Base-by-base conservation (phyloP, 306 rosid species). In the Parietaria judaica region DNA sequence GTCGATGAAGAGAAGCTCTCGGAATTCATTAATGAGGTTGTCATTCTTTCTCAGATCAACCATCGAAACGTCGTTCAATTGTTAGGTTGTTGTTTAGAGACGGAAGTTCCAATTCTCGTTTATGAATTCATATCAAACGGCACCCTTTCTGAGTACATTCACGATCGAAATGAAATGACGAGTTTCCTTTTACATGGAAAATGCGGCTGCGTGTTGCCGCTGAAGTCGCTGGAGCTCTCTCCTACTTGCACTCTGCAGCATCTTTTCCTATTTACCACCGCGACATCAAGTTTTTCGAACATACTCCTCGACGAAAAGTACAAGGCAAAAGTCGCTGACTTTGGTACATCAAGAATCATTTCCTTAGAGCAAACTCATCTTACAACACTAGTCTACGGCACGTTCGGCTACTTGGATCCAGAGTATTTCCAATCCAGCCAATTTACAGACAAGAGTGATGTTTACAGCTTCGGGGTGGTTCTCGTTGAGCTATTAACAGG, bases 261-360 rank as follows among this genome's bases (percentile, higher is more conserved):
- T 35, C 70, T 17, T 34, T 50, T 58, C 75, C 70, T 5, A 64
- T 64, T 31, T 71, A 23, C 11, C 75, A 64, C 31, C 60, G 75
- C 14, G 70, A 70, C 60, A 56, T 70, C 17, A 70, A 70, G 70
- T 70, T 65, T 65, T 9, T 39, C 65, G 4, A 70, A 70, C 15
- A 70, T 70, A 7, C 51, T 70, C 4, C 39, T 70, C 8, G 75
- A 70, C 12, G 65, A 58, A 10, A 70, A 70, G 5, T 64, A 70
- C 38, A 56, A 64, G 43, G 75, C 75, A 11, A 71, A 71, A 71
- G 41, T 71, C 7, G 75, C 70, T 0, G 75, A 71, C 6, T 71
- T 71, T 41, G 75, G 75, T 14, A 71, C 75, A 11, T 71, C 75
- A 51, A 64, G 75, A 64, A 38, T 65, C 12, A 44, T 64, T 39